phyloP scores from a whole-genome alignment of 805 yeast species.

The Blastobotrys parvus region DNA sequence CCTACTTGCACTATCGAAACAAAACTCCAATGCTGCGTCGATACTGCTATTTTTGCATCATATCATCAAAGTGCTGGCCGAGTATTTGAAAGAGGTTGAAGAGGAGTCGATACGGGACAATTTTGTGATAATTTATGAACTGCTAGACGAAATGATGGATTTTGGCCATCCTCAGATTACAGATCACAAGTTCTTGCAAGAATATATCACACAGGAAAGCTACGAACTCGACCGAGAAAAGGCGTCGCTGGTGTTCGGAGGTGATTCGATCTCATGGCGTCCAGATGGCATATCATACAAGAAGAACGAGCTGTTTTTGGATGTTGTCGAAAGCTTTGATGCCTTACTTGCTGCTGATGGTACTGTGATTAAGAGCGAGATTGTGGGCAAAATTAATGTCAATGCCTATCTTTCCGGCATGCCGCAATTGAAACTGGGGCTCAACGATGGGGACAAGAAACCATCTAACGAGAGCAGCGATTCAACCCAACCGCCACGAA shows the following conservation, averaged over 20 bases:
- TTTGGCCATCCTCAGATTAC: conserved; percentile 82
- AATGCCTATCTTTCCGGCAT: conserved; percentile 80
- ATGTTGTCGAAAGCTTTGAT: conserved; percentile 68
- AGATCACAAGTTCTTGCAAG: conserved; percentile 67
- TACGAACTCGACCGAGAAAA: conserved; percentile 31
- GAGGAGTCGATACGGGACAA: conserved; percentile 63
- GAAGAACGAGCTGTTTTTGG: conserved; percentile 85
- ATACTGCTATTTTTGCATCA: conserved; percentile 47
- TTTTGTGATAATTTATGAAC: conserved; percentile 63
- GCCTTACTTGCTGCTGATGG: conserved; percentile 57
- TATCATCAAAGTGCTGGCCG: conserved; percentile 32
- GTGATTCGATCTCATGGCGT: conserved; percentile 82
- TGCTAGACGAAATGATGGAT: conserved; percentile 86
- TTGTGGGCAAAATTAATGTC: conserved; percentile 64
- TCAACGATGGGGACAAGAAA: conserved; percentile 37
- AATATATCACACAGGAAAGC: conserved; percentile 59
- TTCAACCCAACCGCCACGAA: conserved; percentile 11
- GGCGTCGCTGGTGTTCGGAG: conserved; percentile 64
- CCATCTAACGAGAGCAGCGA: conserved; percentile 22
- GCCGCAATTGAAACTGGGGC: conserved; percentile 73
- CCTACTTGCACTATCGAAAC: conserved; percentile 26
- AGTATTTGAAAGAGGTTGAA: conserved; percentile 42
- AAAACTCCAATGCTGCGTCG: conserved; percentile 44
- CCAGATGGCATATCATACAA: conserved; percentile 82
- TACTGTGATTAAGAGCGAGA: conserved; percentile 55